phyloP scores from a whole-genome alignment of 176 grass and related monocot species.

The Oryza punctata region DNA sequence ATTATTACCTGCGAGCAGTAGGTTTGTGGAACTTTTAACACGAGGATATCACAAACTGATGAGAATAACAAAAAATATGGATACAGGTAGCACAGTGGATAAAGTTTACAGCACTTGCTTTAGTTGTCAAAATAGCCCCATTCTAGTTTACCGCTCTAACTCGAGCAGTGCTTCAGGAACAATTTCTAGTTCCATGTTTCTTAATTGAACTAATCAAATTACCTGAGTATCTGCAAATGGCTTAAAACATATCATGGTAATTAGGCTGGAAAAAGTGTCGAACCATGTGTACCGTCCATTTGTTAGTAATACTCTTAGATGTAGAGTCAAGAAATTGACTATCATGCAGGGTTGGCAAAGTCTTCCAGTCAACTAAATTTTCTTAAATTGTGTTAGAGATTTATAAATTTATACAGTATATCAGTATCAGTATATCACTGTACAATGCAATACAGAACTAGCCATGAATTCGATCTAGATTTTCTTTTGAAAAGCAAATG shows the following conservation, averaged over 20 bases:
- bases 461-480: neutral
- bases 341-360: slow-evolving; percentile 2
- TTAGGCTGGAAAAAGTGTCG: neutral
- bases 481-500: neutral
- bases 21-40: neutral
- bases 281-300: neutral
- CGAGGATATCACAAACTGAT: slow-evolving; percentile 1
- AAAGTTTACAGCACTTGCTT: slow-evolving; percentile 16
- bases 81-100: slow-evolving; percentile 10
- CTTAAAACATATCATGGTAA: slow-evolving; percentile 22
- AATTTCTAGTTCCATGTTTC: neutral
- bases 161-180: neutral
- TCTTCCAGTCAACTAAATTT: neutral
- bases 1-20: slow-evolving; percentile 66
- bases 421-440: neutral
- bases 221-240: neutral
- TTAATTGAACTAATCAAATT: slow-evolving; percentile 22
- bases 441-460: neutral
- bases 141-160: slow-evolving; percentile 26
- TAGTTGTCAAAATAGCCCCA: neutral
- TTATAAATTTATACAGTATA: neutral
- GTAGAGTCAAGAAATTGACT: neutral
- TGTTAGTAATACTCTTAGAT: neutral
- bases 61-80: slow-evolving; percentile 18
- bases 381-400: neutral